Evolutionary conservation across 805 yeast species (phyloP), one percentile per base, ranked within the genome.

Genomic region (Cyberlindnera americana): DNA sequence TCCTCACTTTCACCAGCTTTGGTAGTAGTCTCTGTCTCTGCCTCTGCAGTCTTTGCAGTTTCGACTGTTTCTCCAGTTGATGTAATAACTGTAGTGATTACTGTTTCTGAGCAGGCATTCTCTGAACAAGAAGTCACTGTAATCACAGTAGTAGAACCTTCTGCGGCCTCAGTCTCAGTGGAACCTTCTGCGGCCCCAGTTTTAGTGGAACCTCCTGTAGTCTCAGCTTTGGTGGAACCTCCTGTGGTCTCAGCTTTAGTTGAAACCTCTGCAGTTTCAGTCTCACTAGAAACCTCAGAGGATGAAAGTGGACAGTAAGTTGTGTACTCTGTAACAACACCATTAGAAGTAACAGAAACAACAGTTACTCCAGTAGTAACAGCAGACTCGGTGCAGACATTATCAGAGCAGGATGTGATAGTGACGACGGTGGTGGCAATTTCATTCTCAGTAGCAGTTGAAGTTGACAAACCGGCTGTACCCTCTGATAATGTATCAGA

Each of bases 291-390:
- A n/a, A n/a, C n/a, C n/a, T n/a, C n/a, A n/a, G n/a, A n/a, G n/a
- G n/a, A n/a, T n/a, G n/a, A n/a, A 19, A 47, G 21, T 37, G 52
- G 50, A 17, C 52, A 48, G 36, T 43, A 48, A 12, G 52, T 48
- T 29, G 52, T 48, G 42, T 48, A 48, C 23, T 16, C 54, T 10
- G 72, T 72, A 24, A 38, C 60, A 2, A 43, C 42, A 13, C 70
- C 63, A 16, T 42, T 41, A 12, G 41, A 36, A 5, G 64, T 55
- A 5, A 56, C 50, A 6, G 66, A 60, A 14, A 59, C 56, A 29
- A 66, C 60, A 26, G 67, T 55, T 15, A 57, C 41, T 19, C 48
- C 47, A 24, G 60, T 56, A 21, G 52, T 47, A 16, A 58, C 40
- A 29, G 51, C 47, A 10, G 41, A 35, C 27, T 62, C 60, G 27